Conservation (phyloP, 2,329 filamentous ascomycete species). For the Ophiocordyceps camponoti-floridani region DNA sequence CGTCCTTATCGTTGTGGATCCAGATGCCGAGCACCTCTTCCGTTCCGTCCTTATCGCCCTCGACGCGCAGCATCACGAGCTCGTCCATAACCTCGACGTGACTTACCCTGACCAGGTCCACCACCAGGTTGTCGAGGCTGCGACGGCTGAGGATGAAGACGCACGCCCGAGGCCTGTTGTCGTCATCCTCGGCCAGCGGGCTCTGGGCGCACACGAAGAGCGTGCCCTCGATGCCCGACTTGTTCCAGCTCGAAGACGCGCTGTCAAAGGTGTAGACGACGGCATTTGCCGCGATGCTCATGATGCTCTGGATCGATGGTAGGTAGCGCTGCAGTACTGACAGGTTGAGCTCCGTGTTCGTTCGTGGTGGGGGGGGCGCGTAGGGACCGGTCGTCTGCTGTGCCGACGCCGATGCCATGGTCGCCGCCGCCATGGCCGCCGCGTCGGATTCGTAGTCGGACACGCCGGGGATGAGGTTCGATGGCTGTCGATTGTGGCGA, state of each 20-base stretch:
- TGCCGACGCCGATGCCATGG: no score
- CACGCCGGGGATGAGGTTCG: slow-evolving; percentile 19
- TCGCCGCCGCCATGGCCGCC: slow-evolving; percentile 22
- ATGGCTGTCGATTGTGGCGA: slow-evolving; percentile 22
- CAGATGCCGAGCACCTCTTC: slow-evolving; percentile 32
- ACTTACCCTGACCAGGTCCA: slow-evolving; percentile 41
- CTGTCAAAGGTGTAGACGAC: slow-evolving; percentile 69
- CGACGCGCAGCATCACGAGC: slow-evolving; percentile 30
- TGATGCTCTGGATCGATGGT: slow-evolving; percentile 52
- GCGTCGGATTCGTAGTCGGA: slow-evolving; percentile 53
- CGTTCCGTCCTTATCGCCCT: slow-evolving; percentile 14
- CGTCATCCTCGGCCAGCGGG: slow-evolving; percentile 17
- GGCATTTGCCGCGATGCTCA: slow-evolving; percentile 68
- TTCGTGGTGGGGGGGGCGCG: slow-evolving; percentile 36
- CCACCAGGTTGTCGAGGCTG: slow-evolving; percentile 50
- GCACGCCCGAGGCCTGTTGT: slow-evolving; percentile 25
- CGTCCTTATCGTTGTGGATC: slow-evolving; percentile 32
- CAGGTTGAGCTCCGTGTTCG: slow-evolving; percentile 77
- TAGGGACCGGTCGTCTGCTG: no score
- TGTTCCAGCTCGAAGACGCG: slow-evolving; percentile 57
- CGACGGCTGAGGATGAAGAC: slow-evolving; percentile 60
- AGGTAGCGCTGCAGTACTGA: slow-evolving; percentile 68
- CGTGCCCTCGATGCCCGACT: slow-evolving; percentile 68
- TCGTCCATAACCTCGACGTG: slow-evolving; percentile 45
- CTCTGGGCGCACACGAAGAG: slow-evolving; percentile 66